A percentile compares a stretch with the other conserved stretches of the same genome.
These are phyloP conservation scores for Ogataea corticis DNA, from an alignment of 805 yeast genomes.

Conservation along the genomic window DNA sequence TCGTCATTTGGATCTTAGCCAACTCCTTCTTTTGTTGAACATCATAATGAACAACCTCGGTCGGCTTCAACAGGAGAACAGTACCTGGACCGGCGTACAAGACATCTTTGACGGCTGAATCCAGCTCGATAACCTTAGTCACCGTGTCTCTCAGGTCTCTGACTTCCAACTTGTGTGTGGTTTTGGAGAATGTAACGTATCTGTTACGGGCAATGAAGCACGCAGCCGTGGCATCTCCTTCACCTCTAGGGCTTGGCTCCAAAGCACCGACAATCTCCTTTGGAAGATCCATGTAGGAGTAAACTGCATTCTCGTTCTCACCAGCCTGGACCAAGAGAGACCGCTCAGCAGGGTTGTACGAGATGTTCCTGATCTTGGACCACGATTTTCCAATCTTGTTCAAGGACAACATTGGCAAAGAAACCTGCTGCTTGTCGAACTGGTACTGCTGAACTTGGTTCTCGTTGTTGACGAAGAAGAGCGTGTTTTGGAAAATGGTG, in stretches of 20 bases:
- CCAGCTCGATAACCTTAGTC: constrained; percentile 79
- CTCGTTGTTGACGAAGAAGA: constrained; percentile 77
- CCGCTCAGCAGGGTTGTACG: constrained; percentile 91
- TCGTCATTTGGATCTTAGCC: constrained; percentile 65
- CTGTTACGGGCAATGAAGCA: constrained; percentile 93
- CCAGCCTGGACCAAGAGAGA: constrained; percentile 82
- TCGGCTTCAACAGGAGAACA: constrained; percentile 69
- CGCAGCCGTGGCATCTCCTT: constrained; percentile 84
- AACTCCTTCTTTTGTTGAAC: constrained; percentile 87
- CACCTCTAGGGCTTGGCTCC: constrained; percentile 79
- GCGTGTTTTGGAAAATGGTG: constrained; percentile 65
- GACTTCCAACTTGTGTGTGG: constrained; percentile 69
- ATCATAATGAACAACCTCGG: constrained; percentile 79
- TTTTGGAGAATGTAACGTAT: constrained; percentile 75
- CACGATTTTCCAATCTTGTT: constrained; percentile 83
- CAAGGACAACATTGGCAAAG: constrained; percentile 79
- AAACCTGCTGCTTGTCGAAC: constrained; percentile 58
- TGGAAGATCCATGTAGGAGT: constrained; percentile 76
- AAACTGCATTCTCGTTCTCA: constrained; percentile 63
- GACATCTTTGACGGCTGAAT: constrained; percentile 65
- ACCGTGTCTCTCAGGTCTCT: constrained; percentile 79
- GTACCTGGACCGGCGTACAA: constrained; percentile 81
- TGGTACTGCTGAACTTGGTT: constrained; percentile 84
- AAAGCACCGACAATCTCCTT: constrained; percentile 90
- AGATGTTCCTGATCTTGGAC: constrained; percentile 79